A percentile compares a stretch with the other conserved stretches of the same genome.
phyloP scores from a whole-genome alignment of 2,329 filamentous ascomycete genomes.

The Thielaviopsis punctulata region DNA sequence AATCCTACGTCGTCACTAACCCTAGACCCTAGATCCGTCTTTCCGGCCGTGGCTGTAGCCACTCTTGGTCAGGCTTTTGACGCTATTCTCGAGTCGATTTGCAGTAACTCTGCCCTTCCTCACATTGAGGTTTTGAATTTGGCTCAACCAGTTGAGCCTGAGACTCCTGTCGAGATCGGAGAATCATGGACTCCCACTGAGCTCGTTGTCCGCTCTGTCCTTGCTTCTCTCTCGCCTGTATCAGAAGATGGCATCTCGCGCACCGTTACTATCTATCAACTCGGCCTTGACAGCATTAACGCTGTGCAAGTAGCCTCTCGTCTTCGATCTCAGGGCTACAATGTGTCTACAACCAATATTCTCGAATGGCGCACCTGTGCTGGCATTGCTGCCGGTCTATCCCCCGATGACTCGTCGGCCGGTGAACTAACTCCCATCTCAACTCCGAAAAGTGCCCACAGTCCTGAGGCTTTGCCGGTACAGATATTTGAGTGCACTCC shows the following conservation, averaged over 20 bases:
- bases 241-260: constrained; percentile 32
- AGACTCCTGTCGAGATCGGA: too few species aligned
- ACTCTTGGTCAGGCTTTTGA: background rate
- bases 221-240: constrained; percentile 41
- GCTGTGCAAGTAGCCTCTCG: constrained; percentile 58
- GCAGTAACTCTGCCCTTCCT: background rate
- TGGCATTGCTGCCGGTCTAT: background rate
- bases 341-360: constrained; percentile 53
- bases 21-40: background rate
- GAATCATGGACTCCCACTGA: constrained; percentile 39
- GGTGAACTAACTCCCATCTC: constrained; percentile 6
- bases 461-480: too few species aligned
- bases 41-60: background rate
- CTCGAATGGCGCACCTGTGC: constrained; percentile 27
- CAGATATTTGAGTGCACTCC: constrained; percentile 45
- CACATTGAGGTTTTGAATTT: too few species aligned
- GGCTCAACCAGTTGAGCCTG: too few species aligned
- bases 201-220: constrained; percentile 31
- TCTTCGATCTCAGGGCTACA: constrained; percentile 41
- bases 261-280: constrained; percentile 60
- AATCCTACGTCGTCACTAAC: background rate
- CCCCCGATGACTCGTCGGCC: too few species aligned
- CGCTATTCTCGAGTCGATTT: background rate
- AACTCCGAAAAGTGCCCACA: background rate
- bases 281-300: constrained; percentile 86